Conservation (phyloP, 225 moss, liverwort and hornwort genomes). For the Pleurozium schreberi region DNA sequence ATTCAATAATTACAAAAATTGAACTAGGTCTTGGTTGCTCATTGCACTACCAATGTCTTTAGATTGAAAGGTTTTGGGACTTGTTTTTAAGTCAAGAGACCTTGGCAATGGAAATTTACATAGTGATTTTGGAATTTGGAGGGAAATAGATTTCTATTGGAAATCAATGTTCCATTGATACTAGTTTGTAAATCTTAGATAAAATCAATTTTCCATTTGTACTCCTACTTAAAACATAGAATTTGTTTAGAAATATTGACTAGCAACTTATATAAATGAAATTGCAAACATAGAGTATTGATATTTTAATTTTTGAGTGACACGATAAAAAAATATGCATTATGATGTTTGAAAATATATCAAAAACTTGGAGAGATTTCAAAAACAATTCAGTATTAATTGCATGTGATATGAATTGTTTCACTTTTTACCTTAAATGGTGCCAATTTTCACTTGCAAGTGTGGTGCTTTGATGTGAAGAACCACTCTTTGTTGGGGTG, state of each 20-base stretch:
- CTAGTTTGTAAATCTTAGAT: neutral
- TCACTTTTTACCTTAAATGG: neutral
- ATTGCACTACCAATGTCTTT: accelerated
- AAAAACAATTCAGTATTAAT: neutral
- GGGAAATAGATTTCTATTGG: too few relatives aligned
- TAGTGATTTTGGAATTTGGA: too few relatives aligned
- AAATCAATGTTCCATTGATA: neutral
- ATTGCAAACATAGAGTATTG: neutral
- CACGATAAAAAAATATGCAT: neutral
- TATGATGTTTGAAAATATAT: neutral
- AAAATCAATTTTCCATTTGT: neutral
- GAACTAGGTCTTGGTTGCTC: neutral
- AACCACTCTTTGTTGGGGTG: neutral
- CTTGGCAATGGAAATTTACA: too few relatives aligned
- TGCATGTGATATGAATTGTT: neutral
- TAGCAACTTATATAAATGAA: neutral
- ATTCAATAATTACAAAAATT: neutral
- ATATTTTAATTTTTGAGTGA: neutral
- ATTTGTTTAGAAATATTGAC: neutral
- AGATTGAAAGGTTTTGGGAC: neutral
- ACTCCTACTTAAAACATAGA: neutral
- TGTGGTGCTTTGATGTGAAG: accelerated
- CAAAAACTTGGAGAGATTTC: too few relatives aligned
- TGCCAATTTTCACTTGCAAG: neutral
- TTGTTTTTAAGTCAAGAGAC: too few relatives aligned